phyloP scores from a whole-genome alignment of 169 alveolate genomes.

The Plasmodium sp. region DNA sequence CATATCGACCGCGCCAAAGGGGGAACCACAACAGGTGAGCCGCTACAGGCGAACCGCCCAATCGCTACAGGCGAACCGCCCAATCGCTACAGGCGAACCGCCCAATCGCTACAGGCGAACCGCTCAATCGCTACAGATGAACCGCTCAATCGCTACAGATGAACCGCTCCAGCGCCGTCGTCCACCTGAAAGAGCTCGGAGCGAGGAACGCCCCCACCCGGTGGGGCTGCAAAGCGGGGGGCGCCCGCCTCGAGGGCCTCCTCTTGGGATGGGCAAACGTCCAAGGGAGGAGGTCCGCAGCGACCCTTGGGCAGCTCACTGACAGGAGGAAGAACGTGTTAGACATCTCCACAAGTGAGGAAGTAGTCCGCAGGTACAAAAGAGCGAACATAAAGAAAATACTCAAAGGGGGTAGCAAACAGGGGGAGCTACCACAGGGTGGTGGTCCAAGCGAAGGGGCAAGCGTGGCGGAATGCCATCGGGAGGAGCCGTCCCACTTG shows the following conservation, averaged over 20 bases:
- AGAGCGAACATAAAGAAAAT: slow-evolving; percentile 61
- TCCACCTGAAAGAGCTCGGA: slow-evolving; percentile 11
- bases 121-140: background rate
- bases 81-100: background rate
- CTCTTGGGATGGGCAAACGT: background rate
- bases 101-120: background rate
- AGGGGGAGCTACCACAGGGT: background rate
- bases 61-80: background rate
- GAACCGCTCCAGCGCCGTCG: slow-evolving; percentile 1
- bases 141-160: slow-evolving; percentile 19
- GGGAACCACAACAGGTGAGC: background rate
- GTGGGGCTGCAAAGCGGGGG: background rate
- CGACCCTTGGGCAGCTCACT: slow-evolving; percentile 7
- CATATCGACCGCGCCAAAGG: background rate
- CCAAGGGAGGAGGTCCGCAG: background rate
- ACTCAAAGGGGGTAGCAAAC: slow-evolving; percentile 26
- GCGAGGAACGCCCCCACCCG: background rate
- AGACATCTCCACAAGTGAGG: background rate
- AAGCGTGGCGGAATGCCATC: background rate
- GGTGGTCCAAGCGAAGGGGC: background rate
- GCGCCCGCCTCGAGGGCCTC: background rate
- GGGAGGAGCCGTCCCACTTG: background rate
- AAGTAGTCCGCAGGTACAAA: slow-evolving; percentile 36
- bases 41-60: background rate
- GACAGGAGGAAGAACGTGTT: slow-evolving; percentile 23